Conservation (phyloP, 2,329 filamentous ascomycete species). For the Monilinia polystroma region DNA sequence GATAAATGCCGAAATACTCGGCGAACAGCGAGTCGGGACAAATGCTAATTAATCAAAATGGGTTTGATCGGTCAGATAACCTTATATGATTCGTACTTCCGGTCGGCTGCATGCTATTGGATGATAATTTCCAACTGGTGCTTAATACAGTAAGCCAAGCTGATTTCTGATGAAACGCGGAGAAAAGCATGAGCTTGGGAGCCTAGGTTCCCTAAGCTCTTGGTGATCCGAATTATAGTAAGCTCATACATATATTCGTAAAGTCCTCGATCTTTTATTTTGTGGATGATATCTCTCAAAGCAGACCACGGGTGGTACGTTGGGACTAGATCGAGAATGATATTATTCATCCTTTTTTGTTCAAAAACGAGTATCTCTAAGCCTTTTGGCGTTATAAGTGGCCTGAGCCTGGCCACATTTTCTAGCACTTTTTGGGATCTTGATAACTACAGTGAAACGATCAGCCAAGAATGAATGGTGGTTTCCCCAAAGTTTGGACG, state of each 20-base stretch:
- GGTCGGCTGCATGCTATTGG: not conserved
- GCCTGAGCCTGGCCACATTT: not conserved
- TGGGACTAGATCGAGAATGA: not conserved
- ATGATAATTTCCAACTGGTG: not conserved
- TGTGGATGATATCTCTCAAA: too few species aligned
- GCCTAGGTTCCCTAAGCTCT: too few species aligned
- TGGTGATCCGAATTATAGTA: not conserved
- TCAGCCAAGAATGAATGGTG: not conserved
- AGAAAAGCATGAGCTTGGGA: not conserved
- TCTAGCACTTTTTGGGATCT: too few species aligned
- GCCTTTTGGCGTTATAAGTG: not conserved
- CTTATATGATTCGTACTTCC: not conserved
- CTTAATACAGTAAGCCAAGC: not conserved
- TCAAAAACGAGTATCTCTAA: not conserved
- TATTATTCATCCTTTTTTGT: not conserved
- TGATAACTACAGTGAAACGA: not conserved
- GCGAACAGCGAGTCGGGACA: not conserved
- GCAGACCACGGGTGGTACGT: not conserved
- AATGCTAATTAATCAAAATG: not conserved
- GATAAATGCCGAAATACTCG: not conserved
- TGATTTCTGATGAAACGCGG: not conserved
- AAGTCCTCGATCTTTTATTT: too few species aligned
- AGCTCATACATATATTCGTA: not conserved
- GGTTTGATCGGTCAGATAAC: not conserved
- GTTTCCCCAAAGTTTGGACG: not conserved